phyloP scores from a whole-genome alignment of 148 eudicot species.

The Rhododendron williamsianum region DNA sequence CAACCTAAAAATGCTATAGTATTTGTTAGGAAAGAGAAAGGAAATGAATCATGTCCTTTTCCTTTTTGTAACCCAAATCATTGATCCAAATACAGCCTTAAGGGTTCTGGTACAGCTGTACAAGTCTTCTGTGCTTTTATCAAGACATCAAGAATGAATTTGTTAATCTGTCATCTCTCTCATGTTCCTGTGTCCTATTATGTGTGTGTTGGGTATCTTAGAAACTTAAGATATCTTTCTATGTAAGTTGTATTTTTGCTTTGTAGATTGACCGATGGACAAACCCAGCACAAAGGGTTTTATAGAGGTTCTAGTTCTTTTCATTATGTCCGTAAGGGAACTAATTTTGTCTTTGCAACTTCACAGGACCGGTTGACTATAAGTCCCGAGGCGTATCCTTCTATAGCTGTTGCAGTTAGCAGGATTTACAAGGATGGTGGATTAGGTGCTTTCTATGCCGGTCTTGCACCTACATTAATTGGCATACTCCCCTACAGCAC shows the following conservation, averaged over 20 bases:
- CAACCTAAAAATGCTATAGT: background rate
- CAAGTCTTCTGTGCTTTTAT: background rate
- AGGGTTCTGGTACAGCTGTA: background rate
- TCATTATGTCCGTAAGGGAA: background rate
- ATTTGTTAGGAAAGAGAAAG: background rate
- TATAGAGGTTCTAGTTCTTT: background rate
- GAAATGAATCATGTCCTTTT: background rate
- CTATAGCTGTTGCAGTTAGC: conserved; percentile 55
- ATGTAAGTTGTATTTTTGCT: background rate
- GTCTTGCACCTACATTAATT: conserved; percentile 69
- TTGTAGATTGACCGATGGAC: background rate
- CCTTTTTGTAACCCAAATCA: background rate
- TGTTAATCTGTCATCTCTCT: background rate
- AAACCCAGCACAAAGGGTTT: background rate
- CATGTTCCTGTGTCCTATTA: background rate
- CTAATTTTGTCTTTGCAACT: conserved; percentile 10
- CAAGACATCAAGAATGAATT: background rate
- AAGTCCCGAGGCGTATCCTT: conserved; percentile 79
- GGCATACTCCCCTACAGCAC: conserved; percentile 99
- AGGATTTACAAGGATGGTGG: conserved; percentile 80
- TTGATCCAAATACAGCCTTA: background rate
- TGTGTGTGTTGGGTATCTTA: background rate
- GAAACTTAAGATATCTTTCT: background rate
- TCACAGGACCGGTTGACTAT: conserved; percentile 86
- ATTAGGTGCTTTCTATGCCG: conserved; percentile 61